These are phyloP conservation scores for Hypoxylon sp. DNA, from an alignment of 2,329 filamentous ascomycete species.

Conservation along the genomic window DNA sequence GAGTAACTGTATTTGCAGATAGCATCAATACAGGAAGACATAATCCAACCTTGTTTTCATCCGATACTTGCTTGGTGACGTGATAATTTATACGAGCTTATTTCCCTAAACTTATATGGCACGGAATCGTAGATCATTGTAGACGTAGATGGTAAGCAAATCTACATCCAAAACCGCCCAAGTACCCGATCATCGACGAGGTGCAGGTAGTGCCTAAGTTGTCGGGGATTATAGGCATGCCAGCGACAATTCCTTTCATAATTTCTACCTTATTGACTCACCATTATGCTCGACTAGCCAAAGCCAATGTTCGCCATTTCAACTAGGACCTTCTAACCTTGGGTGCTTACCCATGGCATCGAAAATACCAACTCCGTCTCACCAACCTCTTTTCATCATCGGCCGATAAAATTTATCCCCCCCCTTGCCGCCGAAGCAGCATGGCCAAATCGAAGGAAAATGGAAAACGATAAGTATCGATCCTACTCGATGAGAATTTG, in stretches of 20 bases:
- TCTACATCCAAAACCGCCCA: not conserved
- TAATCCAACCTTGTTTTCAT: not conserved
- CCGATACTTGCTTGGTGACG: not conserved
- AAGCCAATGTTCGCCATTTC: too few species aligned
- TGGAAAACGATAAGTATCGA: not conserved
- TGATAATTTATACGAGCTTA: not conserved
- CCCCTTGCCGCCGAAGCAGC: not conserved
- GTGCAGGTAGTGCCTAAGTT: not conserved
- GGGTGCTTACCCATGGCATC: not conserved
- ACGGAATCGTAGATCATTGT: not conserved
- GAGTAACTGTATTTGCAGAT: conserved; percentile 25
- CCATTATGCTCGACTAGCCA: not conserved
- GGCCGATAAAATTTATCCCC: not conserved
- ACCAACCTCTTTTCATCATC: not conserved
- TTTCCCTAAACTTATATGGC: not conserved
- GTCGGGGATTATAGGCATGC: too few species aligned
- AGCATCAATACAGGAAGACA: conserved; percentile 18
- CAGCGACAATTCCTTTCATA: too few species aligned
- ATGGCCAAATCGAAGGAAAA: not conserved
- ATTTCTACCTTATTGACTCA: not conserved
- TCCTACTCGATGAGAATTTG: too few species aligned
- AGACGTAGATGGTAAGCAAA: not conserved
- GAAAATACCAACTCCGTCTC: not conserved
- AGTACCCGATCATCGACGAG: not conserved
- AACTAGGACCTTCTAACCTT: too few species aligned